A percentile compares a stretch with the other conserved stretches of the same genome.
Evolutionary conservation across 2,329 filamentous ascomycete species (phyloP).

Genomic region (Aureobasidium namibiae): DNA sequence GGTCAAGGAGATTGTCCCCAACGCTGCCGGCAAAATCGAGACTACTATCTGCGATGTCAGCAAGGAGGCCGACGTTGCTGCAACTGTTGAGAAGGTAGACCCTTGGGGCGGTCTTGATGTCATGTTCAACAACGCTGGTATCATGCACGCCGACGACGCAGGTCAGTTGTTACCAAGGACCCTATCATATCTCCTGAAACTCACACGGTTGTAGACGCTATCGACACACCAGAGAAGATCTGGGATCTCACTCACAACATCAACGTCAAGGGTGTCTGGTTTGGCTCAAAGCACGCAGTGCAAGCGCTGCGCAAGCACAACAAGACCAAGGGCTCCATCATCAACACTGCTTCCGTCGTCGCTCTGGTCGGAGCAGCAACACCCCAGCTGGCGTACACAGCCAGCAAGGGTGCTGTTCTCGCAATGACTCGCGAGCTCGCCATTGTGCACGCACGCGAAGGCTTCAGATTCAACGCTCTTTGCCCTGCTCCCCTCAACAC

Average conservation of each 20-base stretch:
- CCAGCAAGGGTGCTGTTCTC: slow-evolving; percentile 85
- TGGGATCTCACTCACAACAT: slow-evolving; percentile 92
- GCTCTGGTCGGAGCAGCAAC: slow-evolving; percentile 80
- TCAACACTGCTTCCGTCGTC: slow-evolving; percentile 88
- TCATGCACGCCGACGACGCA: slow-evolving; percentile 72
- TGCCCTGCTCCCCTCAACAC: slow-evolving; percentile 92
- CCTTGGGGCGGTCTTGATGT: slow-evolving; percentile 81
- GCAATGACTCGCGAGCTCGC: slow-evolving; percentile 85
- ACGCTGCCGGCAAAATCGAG: slow-evolving; percentile 50
- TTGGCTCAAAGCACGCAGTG: slow-evolving; percentile 84
- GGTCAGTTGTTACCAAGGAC: slow-evolving; percentile 19
- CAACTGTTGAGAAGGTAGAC: slow-evolving; percentile 67
- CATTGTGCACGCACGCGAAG: slow-evolving; percentile 84
- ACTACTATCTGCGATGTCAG: slow-evolving; percentile 68
- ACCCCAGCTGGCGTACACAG: slow-evolving; percentile 86
- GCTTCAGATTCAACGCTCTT: slow-evolving; percentile 81
- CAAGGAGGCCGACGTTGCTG: slow-evolving; percentile 70
- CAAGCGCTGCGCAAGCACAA: slow-evolving; percentile 68
- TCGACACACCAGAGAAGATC: slow-evolving; percentile 79
- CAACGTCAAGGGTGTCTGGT: slow-evolving; percentile 99
- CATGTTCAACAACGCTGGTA: slow-evolving; percentile 96
- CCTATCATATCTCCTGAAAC: neutral
- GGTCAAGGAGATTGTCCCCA: slow-evolving; percentile 58
- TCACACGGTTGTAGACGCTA: slow-evolving; percentile 40
- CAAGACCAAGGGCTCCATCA: slow-evolving; percentile 73